phyloP scores from a whole-genome alignment of 441 rosid genomes.

The Hura crepitans region DNA sequence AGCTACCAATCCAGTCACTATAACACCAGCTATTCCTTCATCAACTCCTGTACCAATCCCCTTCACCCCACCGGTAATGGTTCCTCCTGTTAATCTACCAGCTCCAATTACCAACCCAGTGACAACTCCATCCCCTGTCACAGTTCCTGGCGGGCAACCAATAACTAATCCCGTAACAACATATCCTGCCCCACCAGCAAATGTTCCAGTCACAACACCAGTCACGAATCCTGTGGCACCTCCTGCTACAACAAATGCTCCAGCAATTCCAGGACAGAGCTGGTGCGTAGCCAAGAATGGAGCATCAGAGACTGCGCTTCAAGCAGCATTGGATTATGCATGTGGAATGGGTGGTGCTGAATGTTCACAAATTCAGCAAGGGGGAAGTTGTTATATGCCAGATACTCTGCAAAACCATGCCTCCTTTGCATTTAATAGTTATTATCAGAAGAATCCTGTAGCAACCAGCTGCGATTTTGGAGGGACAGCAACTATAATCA shows the following conservation, averaged over 20 bases:
- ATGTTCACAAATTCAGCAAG: constrained; percentile 83
- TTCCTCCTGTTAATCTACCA: constrained; percentile 34
- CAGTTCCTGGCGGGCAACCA: constrained; percentile 54
- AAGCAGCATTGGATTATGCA: constrained; percentile 82
- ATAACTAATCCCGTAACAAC: constrained; percentile 77
- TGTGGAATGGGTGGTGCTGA: constrained; percentile 90
- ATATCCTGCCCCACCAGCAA: constrained; percentile 54
- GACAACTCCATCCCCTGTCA: constrained; percentile 37
- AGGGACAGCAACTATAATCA: constrained; percentile 58
- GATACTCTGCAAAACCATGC: constrained; percentile 72
- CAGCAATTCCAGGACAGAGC: constrained; percentile 67
- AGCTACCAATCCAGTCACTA: constrained; percentile 47
- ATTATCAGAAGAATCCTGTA: constrained; percentile 77
- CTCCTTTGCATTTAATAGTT: constrained; percentile 86
- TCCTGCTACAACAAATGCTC: constrained; percentile 55
- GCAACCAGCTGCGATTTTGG: constrained; percentile 90
- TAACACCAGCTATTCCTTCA: constrained; percentile 37
- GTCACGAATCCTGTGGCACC: constrained; percentile 50
- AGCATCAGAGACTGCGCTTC: constrained; percentile 48
- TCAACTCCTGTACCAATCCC: constrained; percentile 39
- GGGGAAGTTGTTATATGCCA: constrained; percentile 77
- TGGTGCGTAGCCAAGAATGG: constrained; percentile 85
- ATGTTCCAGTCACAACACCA: constrained; percentile 43
- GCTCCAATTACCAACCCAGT: constrained; percentile 38
- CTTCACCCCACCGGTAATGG: constrained; percentile 33